Conservation (phyloP, 2,329 filamentous ascomycete genomes). For the Sporothrix protearum region DNA sequence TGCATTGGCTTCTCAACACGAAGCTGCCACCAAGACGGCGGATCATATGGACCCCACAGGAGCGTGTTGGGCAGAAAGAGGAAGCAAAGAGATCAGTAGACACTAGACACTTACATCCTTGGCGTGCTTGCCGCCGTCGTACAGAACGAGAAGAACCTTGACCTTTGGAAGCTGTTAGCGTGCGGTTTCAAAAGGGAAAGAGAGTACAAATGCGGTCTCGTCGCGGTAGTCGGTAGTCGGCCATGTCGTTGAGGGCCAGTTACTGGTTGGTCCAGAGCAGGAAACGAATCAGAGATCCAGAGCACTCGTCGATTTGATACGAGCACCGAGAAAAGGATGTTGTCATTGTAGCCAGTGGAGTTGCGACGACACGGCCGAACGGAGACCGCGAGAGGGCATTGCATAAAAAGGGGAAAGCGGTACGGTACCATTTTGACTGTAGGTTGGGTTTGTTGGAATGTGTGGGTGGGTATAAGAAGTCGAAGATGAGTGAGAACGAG, state of each 20-base stretch:
- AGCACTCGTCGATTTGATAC: too few relatives aligned
- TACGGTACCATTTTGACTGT: slow-evolving; percentile 27
- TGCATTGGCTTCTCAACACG: background rate
- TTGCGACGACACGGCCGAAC: slow-evolving; percentile 11
- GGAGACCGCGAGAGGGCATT: slow-evolving; percentile 9
- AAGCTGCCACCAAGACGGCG: slow-evolving; percentile 1
- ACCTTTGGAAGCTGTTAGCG: slow-evolving; percentile 63
- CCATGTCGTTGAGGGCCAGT: background rate
- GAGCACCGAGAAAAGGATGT: slow-evolving; percentile 3
- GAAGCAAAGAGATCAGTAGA: background rate
- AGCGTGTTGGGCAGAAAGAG: background rate
- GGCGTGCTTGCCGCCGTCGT: slow-evolving; percentile 88
- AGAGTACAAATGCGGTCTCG: background rate
- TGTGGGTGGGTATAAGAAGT: background rate
- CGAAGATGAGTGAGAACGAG: slow-evolving; percentile 7
- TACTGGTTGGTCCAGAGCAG: background rate
- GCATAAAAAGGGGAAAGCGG: background rate
- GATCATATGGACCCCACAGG: background rate
- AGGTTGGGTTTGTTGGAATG: background rate
- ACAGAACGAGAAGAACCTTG: slow-evolving; percentile 91
- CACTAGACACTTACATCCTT: slow-evolving; percentile 61
- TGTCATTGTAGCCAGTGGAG: background rate
- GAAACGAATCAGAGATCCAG: too few relatives aligned
- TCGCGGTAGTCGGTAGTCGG: background rate
- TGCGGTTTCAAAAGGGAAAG: slow-evolving; percentile 43